Conservation (phyloP, 2,329 filamentous ascomycete genomes). For the Colletotrichum plurivorum region DNA sequence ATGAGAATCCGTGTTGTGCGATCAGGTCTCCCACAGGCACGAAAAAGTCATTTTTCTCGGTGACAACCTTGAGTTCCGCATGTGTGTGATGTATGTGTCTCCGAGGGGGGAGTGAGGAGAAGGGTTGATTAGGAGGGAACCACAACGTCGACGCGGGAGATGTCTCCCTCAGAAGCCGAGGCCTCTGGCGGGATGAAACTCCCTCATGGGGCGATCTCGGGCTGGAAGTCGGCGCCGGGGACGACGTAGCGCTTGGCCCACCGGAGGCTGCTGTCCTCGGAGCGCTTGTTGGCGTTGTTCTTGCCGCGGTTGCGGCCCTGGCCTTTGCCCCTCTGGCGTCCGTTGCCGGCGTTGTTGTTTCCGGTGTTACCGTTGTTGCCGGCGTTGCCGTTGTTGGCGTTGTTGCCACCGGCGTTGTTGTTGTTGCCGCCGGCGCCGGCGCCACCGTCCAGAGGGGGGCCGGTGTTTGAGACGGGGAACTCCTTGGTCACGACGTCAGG, state of each 20-base stretch:
- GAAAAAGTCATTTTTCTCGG: slow-evolving; percentile 1
- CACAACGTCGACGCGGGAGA: slow-evolving; percentile 12
- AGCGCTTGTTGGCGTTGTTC: slow-evolving; percentile 12
- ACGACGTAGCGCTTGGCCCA: slow-evolving; percentile 38
- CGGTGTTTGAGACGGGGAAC: slow-evolving; percentile 45
- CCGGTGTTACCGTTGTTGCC: slow-evolving; percentile 5
- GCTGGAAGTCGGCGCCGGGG: slow-evolving; percentile 24
- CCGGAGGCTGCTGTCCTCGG: slow-evolving; percentile 1
- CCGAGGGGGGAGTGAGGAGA: background rate
- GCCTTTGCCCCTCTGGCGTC: slow-evolving; percentile 17
- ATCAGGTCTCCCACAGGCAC: slow-evolving; percentile 16
- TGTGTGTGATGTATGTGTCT: slow-evolving; percentile 8
- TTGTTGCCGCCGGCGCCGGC: slow-evolving; percentile 36
- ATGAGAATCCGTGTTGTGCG: slow-evolving; percentile 12
- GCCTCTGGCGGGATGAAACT: background rate
- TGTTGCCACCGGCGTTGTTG: slow-evolving; percentile 40
- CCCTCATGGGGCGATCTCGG: slow-evolving; percentile 29
- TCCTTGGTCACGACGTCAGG: slow-evolving; percentile 45
- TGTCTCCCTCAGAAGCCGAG: slow-evolving; percentile 8
- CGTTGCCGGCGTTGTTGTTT: background rate
- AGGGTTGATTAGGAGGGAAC: slow-evolving; percentile 22
- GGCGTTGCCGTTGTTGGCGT: slow-evolving; percentile 31
- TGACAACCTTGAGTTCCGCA: slow-evolving; percentile 8
- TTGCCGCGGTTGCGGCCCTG: slow-evolving; percentile 3
- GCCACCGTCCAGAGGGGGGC: slow-evolving; percentile 18